Conservation (phyloP, 768 basidiomycete species). For the Trametes villosa region DNA sequence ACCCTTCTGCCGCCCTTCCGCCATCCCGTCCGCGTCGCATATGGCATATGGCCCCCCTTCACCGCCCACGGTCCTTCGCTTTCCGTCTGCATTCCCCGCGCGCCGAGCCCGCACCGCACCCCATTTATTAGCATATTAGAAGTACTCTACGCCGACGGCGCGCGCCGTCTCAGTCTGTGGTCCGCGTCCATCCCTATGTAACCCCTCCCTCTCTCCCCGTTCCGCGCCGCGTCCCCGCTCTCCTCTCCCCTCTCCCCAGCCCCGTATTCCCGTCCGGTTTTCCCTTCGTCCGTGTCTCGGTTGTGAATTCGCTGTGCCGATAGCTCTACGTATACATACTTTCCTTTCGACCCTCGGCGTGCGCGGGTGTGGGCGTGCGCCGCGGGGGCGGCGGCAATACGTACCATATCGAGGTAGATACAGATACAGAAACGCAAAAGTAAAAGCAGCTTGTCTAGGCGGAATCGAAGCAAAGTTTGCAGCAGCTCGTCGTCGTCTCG, state of each 20-base stretch:
- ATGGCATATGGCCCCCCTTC: neutral
- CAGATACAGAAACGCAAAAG: neutral
- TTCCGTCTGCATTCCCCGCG: neutral
- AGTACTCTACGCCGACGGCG: constrained; percentile 17
- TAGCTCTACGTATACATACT: neutral
- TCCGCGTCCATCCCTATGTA: constrained; percentile 18
- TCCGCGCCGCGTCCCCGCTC: neutral
- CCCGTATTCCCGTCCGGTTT: neutral
- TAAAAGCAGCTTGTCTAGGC: neutral
- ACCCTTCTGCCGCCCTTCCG: neutral
- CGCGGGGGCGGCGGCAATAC: neutral
- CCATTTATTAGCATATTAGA: constrained; percentile 20
- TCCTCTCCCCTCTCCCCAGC: neutral
- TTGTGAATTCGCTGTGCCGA: neutral
- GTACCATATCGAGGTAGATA: constrained; percentile 3
- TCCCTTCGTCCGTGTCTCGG: neutral
- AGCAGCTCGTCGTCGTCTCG: too few species aligned
- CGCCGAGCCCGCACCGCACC: neutral
- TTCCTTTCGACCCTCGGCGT: neutral
- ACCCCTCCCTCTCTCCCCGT: neutral
- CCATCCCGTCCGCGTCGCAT: constrained; percentile 1
- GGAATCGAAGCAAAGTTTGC: too few species aligned
- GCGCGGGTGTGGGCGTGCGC: neutral
- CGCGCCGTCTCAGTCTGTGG: constrained; percentile 20
- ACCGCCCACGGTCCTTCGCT: neutral